Percentiles rank a stretch among this genome's conserved stretches.
Evolutionary conservation across 176 grass and related monocot species (phyloP).

Genomic region (Hsuehochloa calcarea): DNA sequence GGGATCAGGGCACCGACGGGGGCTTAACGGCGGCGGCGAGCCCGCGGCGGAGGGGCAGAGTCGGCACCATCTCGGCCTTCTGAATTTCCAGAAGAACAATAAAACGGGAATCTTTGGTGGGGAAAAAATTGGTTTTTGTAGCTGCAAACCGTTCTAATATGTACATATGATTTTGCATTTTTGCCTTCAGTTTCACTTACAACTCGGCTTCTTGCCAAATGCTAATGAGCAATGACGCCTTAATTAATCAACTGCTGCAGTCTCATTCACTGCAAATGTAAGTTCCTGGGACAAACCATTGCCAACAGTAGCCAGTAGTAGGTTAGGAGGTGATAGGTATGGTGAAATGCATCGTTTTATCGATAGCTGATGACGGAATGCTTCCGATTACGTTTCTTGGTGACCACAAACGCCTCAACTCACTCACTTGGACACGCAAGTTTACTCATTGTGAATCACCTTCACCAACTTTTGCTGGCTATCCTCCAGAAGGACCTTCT

Average conservation of each 20-base stretch:
- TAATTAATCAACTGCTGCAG: not conserved
- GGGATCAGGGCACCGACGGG: constrained; percentile 32
- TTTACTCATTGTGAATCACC: not conserved
- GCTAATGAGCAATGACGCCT: not conserved
- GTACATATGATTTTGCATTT: not conserved
- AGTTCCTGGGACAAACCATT: not conserved
- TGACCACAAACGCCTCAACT: not conserved
- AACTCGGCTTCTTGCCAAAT: not conserved
- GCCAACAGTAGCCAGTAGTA: not conserved
- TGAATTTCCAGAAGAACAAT: not conserved
- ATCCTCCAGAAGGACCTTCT: not conserved
- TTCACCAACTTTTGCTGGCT: constrained; percentile 24
- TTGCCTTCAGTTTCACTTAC: not conserved
- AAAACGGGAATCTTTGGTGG: not conserved
- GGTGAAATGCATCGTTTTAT: not conserved
- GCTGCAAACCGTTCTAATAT: not conserved
- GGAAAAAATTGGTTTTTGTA: not conserved
- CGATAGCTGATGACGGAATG: not conserved
- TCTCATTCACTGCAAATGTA: not conserved
- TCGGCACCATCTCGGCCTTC: not conserved
- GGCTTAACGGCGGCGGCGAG: constrained; percentile 1
- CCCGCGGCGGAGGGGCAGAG: constrained; percentile 20
- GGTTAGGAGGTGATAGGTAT: not conserved
- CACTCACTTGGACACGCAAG: constrained; percentile 3
- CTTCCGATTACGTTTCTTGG: not conserved